These are phyloP conservation scores for Capsicum chinense DNA, from an alignment of 257 asterid genomes.

Conservation along the genomic window DNA sequence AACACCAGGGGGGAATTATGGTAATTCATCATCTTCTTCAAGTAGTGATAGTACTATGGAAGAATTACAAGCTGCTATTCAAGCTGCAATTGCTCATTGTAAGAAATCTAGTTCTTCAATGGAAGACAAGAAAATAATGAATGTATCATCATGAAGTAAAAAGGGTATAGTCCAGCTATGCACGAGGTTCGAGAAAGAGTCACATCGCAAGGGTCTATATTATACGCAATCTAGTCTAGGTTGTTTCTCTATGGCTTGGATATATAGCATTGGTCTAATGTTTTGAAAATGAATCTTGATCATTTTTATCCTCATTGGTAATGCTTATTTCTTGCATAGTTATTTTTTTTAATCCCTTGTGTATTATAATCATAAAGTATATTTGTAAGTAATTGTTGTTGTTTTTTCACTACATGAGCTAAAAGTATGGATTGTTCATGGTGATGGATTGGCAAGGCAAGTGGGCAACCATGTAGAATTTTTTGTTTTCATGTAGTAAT, in stretches of 20 bases:
- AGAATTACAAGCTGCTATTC: slow-evolving; percentile 89
- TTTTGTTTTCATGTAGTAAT: not conserved
- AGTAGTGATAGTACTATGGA: slow-evolving; percentile 85
- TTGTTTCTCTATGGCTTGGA: no score
- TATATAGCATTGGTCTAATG: no score
- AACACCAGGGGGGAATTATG: slow-evolving; percentile 37
- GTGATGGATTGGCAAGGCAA: not conserved
- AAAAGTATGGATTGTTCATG: slow-evolving; percentile 10
- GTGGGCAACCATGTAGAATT: not conserved
- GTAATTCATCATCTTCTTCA: slow-evolving; percentile 42
- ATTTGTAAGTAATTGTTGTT: not conserved
- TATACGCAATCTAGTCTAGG: no score
- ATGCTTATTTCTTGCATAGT: not conserved
- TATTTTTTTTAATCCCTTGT: not conserved
- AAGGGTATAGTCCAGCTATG: no score
- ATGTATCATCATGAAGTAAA: not conserved
- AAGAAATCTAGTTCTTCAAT: slow-evolving; percentile 66
- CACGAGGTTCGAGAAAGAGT: no score
- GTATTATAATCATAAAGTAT: slow-evolving; percentile 13
- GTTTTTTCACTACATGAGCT: not conserved
- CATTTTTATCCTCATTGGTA: not conserved
- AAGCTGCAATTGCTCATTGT: slow-evolving; percentile 95
- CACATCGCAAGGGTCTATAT: no score
- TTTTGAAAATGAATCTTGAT: not conserved
- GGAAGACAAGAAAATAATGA: slow-evolving; percentile 49